phyloP scores from a whole-genome alignment of 768 basidiomycete species.

The Boletellus emodensis region DNA sequence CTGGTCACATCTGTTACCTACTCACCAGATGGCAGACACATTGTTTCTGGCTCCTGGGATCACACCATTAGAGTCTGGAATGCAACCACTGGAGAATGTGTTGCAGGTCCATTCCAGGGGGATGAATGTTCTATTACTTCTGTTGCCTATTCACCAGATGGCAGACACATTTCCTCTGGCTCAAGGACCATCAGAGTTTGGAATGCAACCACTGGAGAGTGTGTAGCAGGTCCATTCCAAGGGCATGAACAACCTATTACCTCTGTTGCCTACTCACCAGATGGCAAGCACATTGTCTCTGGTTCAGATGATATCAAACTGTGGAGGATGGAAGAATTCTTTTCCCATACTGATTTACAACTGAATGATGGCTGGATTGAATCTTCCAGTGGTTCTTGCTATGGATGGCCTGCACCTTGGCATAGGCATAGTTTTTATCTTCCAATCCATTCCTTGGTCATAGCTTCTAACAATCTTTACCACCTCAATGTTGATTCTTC shows the following conservation, averaged over 20 bases:
- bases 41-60: too few species aligned
- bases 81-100: background rate
- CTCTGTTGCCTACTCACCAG: slow-evolving; percentile 3
- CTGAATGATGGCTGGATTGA: slow-evolving; percentile 2
- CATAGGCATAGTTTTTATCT: background rate
- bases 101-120: slow-evolving; percentile 1
- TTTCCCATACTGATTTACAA: background rate
- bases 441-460: background rate
- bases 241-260: background rate
- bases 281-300: background rate
- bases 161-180: too few species aligned
- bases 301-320: background rate
- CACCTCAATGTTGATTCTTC: background rate
- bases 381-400: background rate
- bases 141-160: too few species aligned
- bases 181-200: too few species aligned
- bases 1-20: too few species aligned
- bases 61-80: background rate
- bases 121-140: too few species aligned
- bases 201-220: too few species aligned
- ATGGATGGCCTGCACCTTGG: slow-evolving; percentile 8
- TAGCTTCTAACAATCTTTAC: background rate
- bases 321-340: background rate
- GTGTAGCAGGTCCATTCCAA: background rate
- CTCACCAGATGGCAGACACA: too few species aligned